Evolutionary conservation across 2,329 filamentous ascomycete species (phyloP).

Genomic region (Furcasterigmium furcatum): DNA sequence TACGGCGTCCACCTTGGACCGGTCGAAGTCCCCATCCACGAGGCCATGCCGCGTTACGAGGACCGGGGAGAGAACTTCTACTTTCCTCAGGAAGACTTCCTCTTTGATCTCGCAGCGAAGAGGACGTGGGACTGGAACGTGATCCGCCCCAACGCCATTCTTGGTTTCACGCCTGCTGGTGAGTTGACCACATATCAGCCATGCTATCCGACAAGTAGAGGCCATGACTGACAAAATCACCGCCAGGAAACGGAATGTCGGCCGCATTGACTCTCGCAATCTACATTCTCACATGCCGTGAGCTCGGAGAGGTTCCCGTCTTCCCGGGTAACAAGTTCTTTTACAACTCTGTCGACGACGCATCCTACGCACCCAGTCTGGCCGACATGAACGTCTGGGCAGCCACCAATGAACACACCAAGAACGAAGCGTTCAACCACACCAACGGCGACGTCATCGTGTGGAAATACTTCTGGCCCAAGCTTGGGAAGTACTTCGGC

Average conservation of each 20-base stretch:
- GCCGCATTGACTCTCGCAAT: conserved; percentile 20
- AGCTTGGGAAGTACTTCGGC: conserved; percentile 17
- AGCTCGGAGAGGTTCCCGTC: conserved; percentile 12
- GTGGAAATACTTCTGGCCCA: conserved; percentile 20
- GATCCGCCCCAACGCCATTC: conserved; percentile 23
- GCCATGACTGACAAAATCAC: too few species aligned
- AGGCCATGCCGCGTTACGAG: conserved; percentile 34
- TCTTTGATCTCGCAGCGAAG: conserved; percentile 16
- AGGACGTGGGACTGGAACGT: conserved; percentile 21
- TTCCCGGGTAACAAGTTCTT: conserved; percentile 24
- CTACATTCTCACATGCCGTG: conserved; percentile 21
- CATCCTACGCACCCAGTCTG: conserved; percentile 20
- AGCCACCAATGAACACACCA: conserved; percentile 13
- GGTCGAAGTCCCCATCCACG: conserved; percentile 37
- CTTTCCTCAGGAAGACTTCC: conserved; percentile 39
- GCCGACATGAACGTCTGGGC: conserved; percentile 22
- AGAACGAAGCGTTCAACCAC: conserved; percentile 22
- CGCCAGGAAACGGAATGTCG: conserved; percentile 22
- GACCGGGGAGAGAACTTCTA: conserved; percentile 41
- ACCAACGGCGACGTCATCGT: conserved; percentile 22
- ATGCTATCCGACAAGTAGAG: not conserved
- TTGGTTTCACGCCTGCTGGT: conserved; percentile 22
- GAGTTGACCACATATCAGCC: not conserved
- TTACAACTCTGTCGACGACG: conserved; percentile 21
- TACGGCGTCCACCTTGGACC: conserved; percentile 44